Evolutionary conservation across 208 protist genomes (phyloP), one percentile per base, ranked within the genome.

Genomic region (Leishmania tarentolae): DNA sequence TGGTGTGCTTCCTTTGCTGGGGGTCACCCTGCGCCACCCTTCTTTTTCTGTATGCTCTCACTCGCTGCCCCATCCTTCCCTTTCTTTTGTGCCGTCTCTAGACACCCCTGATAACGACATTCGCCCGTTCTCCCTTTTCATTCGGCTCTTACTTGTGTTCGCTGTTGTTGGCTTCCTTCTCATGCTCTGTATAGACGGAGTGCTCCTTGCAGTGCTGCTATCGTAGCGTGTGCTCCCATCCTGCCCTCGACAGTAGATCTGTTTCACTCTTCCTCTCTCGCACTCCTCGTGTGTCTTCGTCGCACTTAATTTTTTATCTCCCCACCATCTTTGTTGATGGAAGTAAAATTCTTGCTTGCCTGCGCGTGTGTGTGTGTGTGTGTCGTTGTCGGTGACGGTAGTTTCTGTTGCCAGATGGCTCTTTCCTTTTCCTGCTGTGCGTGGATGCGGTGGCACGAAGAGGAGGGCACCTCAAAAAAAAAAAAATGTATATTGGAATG

Each of bases 241-340:
- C 28, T 46, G n/a, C 66, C 40, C 19, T 73, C 24, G 24, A 31
- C 44, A 73, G 17, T 75, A 35, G 50, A 57, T 56, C 68, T 56
- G 53, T 72, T 57, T 72, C 21, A 17, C 50, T 74, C 76, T 78
- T 59, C 52, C 65, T 46, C 24, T 74, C 40, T 74, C 44, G 8
- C 35, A 3, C 24, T 73, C 21, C 35, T 21, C 46, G 7, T 79
- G 52, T 42, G 17, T 50, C 44, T 52, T 15, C 59, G 7, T 46
- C 28, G 56, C 50, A 37, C 9, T 65, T 46, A 52, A 59, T 31
- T 53, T 71, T 31, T 53, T 71, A 61, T 74, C 70, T 3, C 73
- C 71, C 57, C n/a, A 46, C 50, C 50, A 19, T 21, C 42, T 44
- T 78, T 75, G 61, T 74, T 3, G 8, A 35, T 50, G 8, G 21